Evolutionary conservation across 2,329 filamentous ascomycete species (phyloP).

Genomic region (Simplicillium sp.): DNA sequence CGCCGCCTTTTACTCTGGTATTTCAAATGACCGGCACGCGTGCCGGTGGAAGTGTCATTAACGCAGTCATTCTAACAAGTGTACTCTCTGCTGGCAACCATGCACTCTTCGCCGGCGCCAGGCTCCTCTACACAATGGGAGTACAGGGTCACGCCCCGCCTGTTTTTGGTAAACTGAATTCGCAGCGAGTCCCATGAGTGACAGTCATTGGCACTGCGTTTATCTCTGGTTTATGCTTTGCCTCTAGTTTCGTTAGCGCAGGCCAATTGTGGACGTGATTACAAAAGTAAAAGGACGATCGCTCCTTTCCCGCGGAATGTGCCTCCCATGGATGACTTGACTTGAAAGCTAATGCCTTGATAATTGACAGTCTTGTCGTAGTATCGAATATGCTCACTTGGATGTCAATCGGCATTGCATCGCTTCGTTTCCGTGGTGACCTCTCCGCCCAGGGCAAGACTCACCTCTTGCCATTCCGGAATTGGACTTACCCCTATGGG

Average conservation of each 20-base stretch:
- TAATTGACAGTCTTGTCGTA: constrained; percentile 52
- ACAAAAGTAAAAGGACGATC: constrained; percentile 54
- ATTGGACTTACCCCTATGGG: constrained; percentile 57
- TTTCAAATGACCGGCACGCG: constrained; percentile 46
- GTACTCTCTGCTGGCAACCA: constrained; percentile 27
- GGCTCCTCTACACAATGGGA: constrained; percentile 25
- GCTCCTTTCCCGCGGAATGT: constrained; percentile 10
- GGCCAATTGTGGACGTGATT: constrained; percentile 58
- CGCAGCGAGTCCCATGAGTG: constrained; percentile 26
- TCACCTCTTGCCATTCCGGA: constrained; percentile 52
- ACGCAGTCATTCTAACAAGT: constrained; percentile 41
- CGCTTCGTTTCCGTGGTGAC: constrained; percentile 53
- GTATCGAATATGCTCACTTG: constrained; percentile 60
- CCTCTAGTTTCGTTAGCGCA: constrained; percentile 55
- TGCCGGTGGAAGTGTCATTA: constrained; percentile 44
- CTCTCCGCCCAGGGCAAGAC: constrained; percentile 49
- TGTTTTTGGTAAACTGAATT: constrained; percentile 34
- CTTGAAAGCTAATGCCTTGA: constrained; percentile 8
- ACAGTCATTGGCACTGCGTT: constrained; percentile 39
- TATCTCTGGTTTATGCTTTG: constrained; percentile 53
- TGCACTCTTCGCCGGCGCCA: constrained; percentile 23
- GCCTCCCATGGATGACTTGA: constrained; percentile 8
- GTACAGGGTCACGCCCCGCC: constrained; percentile 41
- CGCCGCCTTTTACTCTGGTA: constrained; percentile 43
- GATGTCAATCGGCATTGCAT: constrained; percentile 55